Percentiles rank a stretch among this genome's conserved stretches.
Evolutionary conservation across 2,329 filamentous ascomycete species (phyloP).

Genomic region (Teratosphaeria zuluensis): DNA sequence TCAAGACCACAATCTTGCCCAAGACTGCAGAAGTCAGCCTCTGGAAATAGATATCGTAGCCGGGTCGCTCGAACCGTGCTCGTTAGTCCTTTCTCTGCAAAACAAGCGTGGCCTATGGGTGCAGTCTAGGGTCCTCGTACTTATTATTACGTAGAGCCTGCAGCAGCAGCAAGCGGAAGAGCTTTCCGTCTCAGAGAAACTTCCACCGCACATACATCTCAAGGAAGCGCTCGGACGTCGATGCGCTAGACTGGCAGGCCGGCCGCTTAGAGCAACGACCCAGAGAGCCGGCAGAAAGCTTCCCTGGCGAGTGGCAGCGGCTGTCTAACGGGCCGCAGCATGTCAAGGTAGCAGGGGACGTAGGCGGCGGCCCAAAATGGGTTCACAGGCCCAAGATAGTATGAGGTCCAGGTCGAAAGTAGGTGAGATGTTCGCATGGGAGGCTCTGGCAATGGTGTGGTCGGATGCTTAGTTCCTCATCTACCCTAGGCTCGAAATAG

Average conservation of each 20-base stretch:
- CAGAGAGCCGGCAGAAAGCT: conserved; percentile 6
- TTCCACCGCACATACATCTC: conserved; percentile 2
- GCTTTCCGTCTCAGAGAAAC: conserved; percentile 4
- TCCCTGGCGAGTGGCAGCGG: conserved; percentile 7
- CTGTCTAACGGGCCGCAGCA: conserved; percentile 4
- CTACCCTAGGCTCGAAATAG: neutral
- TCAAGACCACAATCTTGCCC: conserved; percentile 10
- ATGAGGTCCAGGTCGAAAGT: neutral
- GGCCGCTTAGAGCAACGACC: conserved; percentile 4
- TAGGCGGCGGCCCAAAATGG: neutral
- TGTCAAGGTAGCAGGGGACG: neutral
- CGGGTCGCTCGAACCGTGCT: conserved; percentile 6
- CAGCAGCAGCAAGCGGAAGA: conserved; percentile 6
- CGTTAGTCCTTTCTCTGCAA: conserved; percentile 2
- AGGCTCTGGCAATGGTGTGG: neutral
- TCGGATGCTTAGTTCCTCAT: neutral
- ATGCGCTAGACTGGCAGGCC: conserved; percentile 8
- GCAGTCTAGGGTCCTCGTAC: conserved; percentile 5
- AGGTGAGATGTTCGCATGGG: neutral
- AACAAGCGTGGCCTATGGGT: neutral
- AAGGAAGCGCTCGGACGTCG: conserved; percentile 3
- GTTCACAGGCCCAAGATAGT: neutral
- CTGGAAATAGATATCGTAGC: conserved; percentile 10
- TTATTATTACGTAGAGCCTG: conserved; percentile 1
- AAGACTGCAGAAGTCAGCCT: conserved; percentile 7